A percentile compares a stretch with the other conserved stretches of the same genome.
Conservation (phyloP, 2,329 filamentous ascomycete genomes). For the Pseudocercospora fuligena region DNA sequence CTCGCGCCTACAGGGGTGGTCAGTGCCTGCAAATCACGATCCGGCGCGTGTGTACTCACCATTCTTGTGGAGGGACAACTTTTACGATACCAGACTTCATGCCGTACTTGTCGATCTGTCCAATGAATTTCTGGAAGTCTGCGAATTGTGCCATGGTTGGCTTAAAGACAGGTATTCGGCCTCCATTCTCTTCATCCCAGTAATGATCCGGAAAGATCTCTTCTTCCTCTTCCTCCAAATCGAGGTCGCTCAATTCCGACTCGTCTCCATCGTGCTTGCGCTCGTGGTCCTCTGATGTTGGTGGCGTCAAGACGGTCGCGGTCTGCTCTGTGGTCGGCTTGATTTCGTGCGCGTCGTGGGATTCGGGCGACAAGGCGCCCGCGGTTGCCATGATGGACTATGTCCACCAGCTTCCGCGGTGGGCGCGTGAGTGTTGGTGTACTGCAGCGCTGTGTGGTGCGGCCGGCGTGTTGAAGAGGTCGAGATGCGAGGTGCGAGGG, state of each 20-base stretch:
- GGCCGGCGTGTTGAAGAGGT: constrained; percentile 8
- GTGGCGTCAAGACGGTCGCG: constrained; percentile 53
- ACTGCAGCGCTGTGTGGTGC: constrained; percentile 10
- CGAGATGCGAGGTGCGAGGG: constrained; percentile 6
- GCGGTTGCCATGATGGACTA: constrained; percentile 19
- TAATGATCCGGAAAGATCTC: constrained; percentile 83
- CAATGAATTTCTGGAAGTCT: constrained; percentile 90
- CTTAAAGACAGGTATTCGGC: constrained; percentile 89
- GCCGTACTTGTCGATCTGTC: constrained; percentile 87
- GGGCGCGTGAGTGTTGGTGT: neutral
- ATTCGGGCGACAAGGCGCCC: constrained; percentile 33
- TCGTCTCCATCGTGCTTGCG: constrained; percentile 50
- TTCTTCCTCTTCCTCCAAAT: constrained; percentile 52
- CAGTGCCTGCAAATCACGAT: constrained; percentile 24
- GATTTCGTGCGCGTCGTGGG: constrained; percentile 31
- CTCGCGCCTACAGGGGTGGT: constrained; percentile 59
- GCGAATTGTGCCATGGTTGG: constrained; percentile 94
- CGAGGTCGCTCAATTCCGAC: constrained; percentile 55
- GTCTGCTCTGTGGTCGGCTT: constrained; percentile 36
- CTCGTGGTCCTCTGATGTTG: constrained; percentile 55
- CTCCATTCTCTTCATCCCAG: constrained; percentile 64
- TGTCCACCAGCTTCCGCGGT: constrained; percentile 6
- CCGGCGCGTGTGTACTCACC: constrained; percentile 61
- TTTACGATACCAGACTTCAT: constrained; percentile 99
- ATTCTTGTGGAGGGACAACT: constrained; percentile 90